Conservation (phyloP, 73 alveolate species). For the Stentor coeruleus region DNA sequence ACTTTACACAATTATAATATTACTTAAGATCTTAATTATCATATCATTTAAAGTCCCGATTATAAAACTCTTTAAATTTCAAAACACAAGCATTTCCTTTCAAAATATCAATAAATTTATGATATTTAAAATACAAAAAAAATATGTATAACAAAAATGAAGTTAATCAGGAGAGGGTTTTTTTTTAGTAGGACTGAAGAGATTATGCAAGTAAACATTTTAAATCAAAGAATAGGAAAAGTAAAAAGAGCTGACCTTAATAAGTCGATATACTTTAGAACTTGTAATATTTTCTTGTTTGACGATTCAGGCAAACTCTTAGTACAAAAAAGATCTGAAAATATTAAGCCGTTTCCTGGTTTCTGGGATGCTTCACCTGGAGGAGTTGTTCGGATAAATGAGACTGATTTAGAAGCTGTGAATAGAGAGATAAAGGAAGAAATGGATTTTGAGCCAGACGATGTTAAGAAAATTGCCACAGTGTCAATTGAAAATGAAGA, state of each 20-base stretch:
- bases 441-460: not conserved
- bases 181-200: not conserved
- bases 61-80: too few relatives aligned
- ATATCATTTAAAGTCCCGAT: too few relatives aligned
- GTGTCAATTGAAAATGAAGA: not conserved
- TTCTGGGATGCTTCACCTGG: not conserved
- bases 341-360: not conserved
- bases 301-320: not conserved
- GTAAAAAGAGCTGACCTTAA: not conserved
- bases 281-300: not conserved
- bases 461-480: not conserved
- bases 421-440: not conserved
- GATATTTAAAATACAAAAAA: too few relatives aligned
- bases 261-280: not conserved
- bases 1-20: too few relatives aligned
- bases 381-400: slow-evolving; percentile 1
- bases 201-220: not conserved
- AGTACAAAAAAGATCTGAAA: not conserved
- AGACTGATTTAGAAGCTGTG: not conserved
- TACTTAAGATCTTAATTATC: too few relatives aligned
- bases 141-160: too few relatives aligned
- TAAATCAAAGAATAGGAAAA: not conserved
- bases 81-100: too few relatives aligned
- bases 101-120: too few relatives aligned
- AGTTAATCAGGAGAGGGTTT: not conserved